Evolutionary conservation across 495 filamentous ascomycete genomes (phyloP).

Genomic region (Penicillium samsonianum): DNA sequence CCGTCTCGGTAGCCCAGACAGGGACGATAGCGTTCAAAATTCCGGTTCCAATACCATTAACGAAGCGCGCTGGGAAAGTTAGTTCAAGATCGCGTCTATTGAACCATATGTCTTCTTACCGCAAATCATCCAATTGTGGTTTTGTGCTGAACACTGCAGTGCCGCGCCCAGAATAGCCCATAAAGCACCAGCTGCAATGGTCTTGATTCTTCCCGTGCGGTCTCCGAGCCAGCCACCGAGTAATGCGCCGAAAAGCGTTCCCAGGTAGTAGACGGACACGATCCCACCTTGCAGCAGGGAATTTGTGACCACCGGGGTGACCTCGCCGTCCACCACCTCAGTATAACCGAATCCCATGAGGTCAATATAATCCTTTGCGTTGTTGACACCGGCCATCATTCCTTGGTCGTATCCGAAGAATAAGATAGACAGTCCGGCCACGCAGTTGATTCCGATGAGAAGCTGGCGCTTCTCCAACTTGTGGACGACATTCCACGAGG

Average conservation of each 20-base stretch:
- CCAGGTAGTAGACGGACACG: conserved; percentile 70
- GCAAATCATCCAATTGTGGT: conserved; percentile 71
- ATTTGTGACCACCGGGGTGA: conserved; percentile 57
- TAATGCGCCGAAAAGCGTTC: conserved; percentile 61
- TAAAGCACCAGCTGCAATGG: conserved; percentile 55
- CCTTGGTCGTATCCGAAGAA: conserved; percentile 71
- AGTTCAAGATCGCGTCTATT: not conserved
- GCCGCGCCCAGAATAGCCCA: conserved; percentile 62
- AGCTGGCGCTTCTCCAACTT: conserved; percentile 62
- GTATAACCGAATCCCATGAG: conserved; percentile 67
- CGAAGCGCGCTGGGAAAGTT: conserved; percentile 51
- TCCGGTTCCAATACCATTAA: conserved; percentile 74
- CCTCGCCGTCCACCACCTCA: conserved; percentile 44
- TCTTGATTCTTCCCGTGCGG: conserved; percentile 61
- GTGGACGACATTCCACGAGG: conserved; percentile 60
- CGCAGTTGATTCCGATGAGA: conserved; percentile 64
- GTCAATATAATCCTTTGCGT: conserved; percentile 61
- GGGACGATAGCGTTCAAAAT: conserved; percentile 72
- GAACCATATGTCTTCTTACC: conserved; percentile 37
- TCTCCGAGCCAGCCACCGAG: conserved; percentile 64
- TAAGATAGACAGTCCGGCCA: conserved; percentile 61
- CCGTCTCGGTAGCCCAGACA: conserved; percentile 70
- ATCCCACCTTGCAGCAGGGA: conserved; percentile 69
- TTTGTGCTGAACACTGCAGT: conserved; percentile 64
- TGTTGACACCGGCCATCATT: conserved; percentile 77